These are phyloP conservation scores for Blastomyces parvus DNA, from an alignment of 2,329 filamentous ascomycete genomes.

Conservation along the genomic window DNA sequence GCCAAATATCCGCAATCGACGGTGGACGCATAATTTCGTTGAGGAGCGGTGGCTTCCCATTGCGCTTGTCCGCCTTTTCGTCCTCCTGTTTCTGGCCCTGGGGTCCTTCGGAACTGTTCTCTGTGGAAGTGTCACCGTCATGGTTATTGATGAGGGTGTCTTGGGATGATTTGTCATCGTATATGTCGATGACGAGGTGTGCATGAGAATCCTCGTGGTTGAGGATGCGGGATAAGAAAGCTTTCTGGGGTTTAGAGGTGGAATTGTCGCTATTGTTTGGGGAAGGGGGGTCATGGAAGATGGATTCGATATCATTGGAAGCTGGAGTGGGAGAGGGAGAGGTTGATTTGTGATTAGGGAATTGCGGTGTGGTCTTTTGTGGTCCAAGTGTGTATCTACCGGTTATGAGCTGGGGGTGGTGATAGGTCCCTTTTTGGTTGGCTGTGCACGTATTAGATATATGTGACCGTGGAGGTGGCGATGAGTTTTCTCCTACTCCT, in stretches of 20 bases:
- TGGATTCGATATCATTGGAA: constrained; percentile 32
- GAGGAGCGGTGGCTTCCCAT: background rate
- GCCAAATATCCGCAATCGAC: constrained; percentile 36
- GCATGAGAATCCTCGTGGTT: background rate
- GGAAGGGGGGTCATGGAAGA: constrained; percentile 39
- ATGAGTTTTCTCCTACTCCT: background rate
- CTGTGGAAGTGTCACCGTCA: background rate
- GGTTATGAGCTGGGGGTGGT: background rate
- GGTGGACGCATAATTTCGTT: constrained; percentile 30
- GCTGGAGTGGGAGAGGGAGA: constrained; percentile 10
- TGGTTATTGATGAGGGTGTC: background rate
- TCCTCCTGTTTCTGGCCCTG: background rate
- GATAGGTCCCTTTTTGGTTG: background rate
- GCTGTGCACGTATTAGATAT: background rate
- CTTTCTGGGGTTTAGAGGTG: background rate
- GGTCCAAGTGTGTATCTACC: background rate
- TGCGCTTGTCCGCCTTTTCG: background rate
- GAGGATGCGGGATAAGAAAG: background rate
- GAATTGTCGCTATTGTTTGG: constrained; percentile 35
- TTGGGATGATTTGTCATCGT: background rate
- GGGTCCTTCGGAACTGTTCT: no score
- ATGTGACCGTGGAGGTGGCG: background rate
- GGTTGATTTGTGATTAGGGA: background rate
- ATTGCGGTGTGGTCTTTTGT: background rate
- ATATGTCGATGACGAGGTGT: background rate